Evolutionary conservation across 345 rosid genomes (phyloP).

Genomic region (rapeseed (Brassica napus)): Da-Ae NC_063440.1:12181001-12181500

Average conservation of each 20-base stretch:
- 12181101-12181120: constrained; percentile 75
- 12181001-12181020: not conserved
- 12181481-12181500: constrained; percentile 1
- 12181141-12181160: constrained; percentile 98
- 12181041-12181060: constrained; percentile 99
- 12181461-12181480: not conserved
- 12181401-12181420: constrained; percentile 97
- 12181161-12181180: constrained; percentile 97
- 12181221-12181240: not conserved
- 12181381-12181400: constrained; percentile 99
- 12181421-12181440: constrained; percentile 65
- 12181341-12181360: constrained; percentile 74
- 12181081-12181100: constrained; percentile 92
- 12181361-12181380: constrained; percentile 67
- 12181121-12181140: constrained; percentile 73
- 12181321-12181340: constrained; percentile 83
- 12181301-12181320: constrained; percentile 91
- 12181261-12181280: constrained; percentile 19
- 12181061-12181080: constrained; percentile 97
- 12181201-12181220: constrained; percentile 60
- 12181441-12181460: not conserved
- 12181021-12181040: not conserved
- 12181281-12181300: constrained; percentile 47
- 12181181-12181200: constrained; percentile 92
- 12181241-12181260: not conserved